These are phyloP conservation scores for Arachis stenosperma DNA, from an alignment of 306 rosid genomes.

Conservation along the genomic window DNA sequence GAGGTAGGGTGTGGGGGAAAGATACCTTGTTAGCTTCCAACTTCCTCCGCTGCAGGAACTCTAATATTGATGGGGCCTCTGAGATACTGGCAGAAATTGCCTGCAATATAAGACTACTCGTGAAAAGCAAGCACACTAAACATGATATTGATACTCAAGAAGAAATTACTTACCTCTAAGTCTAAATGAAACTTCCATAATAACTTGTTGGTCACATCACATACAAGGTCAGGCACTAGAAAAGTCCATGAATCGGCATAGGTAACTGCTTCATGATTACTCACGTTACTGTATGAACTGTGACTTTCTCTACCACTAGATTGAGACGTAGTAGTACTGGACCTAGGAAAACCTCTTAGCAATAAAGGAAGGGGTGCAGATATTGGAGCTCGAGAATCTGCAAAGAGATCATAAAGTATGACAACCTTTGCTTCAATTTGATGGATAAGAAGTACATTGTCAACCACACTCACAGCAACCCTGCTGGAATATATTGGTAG, in stretches of 20 bases:
- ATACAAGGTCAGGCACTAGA: slow-evolving; percentile 85
- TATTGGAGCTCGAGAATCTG: slow-evolving; percentile 90
- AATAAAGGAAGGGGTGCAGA: slow-evolving; percentile 96
- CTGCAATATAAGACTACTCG: slow-evolving; percentile 48
- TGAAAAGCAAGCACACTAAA: slow-evolving; percentile 30
- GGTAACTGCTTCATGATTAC: slow-evolving; percentile 60
- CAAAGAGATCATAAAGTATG: slow-evolving; percentile 84
- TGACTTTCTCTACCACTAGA: slow-evolving; percentile 63
- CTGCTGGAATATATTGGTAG: slow-evolving; percentile 90
- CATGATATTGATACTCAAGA: slow-evolving; percentile 22
- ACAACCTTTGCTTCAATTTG: slow-evolving; percentile 98
- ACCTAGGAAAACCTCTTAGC: slow-evolving; percentile 78
- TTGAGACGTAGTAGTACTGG: slow-evolving; percentile 54
- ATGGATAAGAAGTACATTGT: slow-evolving; percentile 90
- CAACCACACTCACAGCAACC: slow-evolving; percentile 90
- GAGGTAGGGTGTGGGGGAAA: neutral
- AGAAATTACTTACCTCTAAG: slow-evolving; percentile 66
- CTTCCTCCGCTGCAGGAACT: slow-evolving; percentile 95
- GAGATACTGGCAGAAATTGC: slow-evolving; percentile 97
- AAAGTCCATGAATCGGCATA: slow-evolving; percentile 80
- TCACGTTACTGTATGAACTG: slow-evolving; percentile 55
- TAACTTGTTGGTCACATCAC: slow-evolving; percentile 69
- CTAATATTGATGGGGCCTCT: slow-evolving; percentile 86
- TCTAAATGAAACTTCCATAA: slow-evolving; percentile 90
- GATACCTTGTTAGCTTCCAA: slow-evolving; percentile 80